A percentile compares a stretch with the other conserved stretches of the same genome.
Conservation (phyloP, 805 yeast genomes). For the Ogataea angusta region DNA sequence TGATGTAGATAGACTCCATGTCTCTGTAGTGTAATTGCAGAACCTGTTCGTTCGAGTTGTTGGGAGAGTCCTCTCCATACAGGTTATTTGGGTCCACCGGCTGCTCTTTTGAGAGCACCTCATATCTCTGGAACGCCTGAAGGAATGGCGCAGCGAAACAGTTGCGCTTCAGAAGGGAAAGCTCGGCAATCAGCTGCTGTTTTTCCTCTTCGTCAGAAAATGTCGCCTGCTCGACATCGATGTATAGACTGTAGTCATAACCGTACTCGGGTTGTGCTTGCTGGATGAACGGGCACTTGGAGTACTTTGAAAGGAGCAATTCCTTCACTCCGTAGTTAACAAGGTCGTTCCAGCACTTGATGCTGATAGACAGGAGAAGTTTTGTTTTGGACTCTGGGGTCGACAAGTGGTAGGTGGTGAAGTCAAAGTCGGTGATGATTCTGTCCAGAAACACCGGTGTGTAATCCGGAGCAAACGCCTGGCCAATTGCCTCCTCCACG, state of each 20-base stretch:
- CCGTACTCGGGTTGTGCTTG: slow-evolving; percentile 61
- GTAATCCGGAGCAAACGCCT: slow-evolving; percentile 53
- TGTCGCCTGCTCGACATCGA: slow-evolving; percentile 44
- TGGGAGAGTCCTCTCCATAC: slow-evolving; percentile 38
- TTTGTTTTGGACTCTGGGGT: slow-evolving; percentile 74
- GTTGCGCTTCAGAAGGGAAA: slow-evolving; percentile 78
- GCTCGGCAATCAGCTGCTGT: slow-evolving; percentile 52
- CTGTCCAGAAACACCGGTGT: slow-evolving; percentile 65
- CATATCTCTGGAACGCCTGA: slow-evolving; percentile 77
- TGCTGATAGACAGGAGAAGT: slow-evolving; percentile 63
- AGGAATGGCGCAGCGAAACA: slow-evolving; percentile 92
- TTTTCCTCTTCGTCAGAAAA: slow-evolving; percentile 43
- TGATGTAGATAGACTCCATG: slow-evolving; percentile 84
- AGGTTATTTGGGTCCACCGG: slow-evolving; percentile 39
- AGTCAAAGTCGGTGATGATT: slow-evolving; percentile 91
- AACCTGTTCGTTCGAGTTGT: slow-evolving; percentile 50
- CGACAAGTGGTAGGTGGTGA: slow-evolving; percentile 89
- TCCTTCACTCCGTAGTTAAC: slow-evolving; percentile 60
- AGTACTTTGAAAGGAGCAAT: slow-evolving; percentile 50
- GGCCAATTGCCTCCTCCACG: slow-evolving; percentile 75
- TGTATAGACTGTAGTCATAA: slow-evolving; percentile 71
- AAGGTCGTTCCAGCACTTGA: slow-evolving; percentile 77
- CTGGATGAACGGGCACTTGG: slow-evolving; percentile 37
- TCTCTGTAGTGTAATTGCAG: slow-evolving; percentile 83
- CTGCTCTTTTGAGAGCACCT: slow-evolving; percentile 49